Evolutionary conservation across 2,329 filamentous ascomycete species (phyloP).

Genomic region (Fusarium duplospermum): DNA sequence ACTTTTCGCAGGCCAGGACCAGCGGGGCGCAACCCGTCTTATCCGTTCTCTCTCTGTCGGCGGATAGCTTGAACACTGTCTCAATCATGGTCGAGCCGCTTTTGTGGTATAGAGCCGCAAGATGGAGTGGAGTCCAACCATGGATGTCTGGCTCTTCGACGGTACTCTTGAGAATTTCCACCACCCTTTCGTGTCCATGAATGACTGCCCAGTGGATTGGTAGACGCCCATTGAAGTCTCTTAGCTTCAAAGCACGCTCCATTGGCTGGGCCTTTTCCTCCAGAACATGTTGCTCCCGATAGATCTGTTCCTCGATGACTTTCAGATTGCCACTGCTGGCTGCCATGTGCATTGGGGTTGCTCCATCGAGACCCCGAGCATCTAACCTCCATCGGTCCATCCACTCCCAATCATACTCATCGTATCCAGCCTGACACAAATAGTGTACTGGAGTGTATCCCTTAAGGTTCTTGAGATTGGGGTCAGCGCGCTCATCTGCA

Average conservation of each 20-base stretch:
- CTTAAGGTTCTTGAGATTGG: background rate
- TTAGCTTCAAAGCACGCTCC: background rate
- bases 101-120: background rate
- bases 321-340: background rate
- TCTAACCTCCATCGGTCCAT: background rate
- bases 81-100: background rate
- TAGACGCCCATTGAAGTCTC: background rate
- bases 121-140: background rate
- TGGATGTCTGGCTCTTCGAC: background rate
- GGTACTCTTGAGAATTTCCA: background rate
- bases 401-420: too few species aligned
- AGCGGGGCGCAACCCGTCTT: background rate
- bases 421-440: background rate
- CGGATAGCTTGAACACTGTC: background rate
- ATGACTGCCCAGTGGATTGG: background rate
- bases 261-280: too few species aligned
- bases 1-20: accelerated
- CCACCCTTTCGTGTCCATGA: background rate
- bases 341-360: background rate
- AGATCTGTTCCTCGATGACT: background rate
- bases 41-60: background rate
- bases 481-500: background rate
- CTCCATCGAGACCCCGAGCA: background rate
- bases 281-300: too few species aligned
- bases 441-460: slow-evolving; percentile 2